phyloP scores from a whole-genome alignment of 768 basidiomycete species.

The Leccinum imitatum region DNA sequence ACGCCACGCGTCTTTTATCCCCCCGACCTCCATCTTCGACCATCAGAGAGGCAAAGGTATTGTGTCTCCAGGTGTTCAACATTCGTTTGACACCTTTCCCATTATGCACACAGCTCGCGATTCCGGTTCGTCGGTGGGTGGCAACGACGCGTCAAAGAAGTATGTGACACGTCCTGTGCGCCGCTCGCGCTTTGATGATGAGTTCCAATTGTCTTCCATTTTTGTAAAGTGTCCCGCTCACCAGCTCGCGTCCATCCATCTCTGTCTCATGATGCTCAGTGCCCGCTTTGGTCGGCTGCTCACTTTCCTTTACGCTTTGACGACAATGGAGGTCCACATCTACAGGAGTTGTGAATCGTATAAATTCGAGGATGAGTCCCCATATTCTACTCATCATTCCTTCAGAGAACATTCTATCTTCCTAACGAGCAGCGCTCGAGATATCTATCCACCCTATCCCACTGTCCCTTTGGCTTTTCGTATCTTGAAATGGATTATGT shows the following conservation, averaged over 20 bases:
- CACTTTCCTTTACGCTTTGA: background rate
- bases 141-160: background rate
- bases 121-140: background rate
- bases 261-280: background rate
- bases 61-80: background rate
- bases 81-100: background rate
- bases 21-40: background rate
- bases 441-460: background rate
- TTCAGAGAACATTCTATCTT: background rate
- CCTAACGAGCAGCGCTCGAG: constrained; percentile 1
- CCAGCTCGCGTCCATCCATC: background rate
- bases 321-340: background rate
- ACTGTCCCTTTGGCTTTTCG: background rate
- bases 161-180: background rate
- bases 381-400: background rate
- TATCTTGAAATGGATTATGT: constrained; percentile 1
- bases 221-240: background rate
- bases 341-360: background rate
- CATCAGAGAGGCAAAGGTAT: background rate
- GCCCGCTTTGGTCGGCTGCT: background rate
- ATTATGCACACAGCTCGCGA: background rate
- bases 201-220: background rate
- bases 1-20: background rate
- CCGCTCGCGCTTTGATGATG: background rate
- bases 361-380: constrained; percentile 1